Evolutionary conservation across 495 filamentous ascomycete genomes (phyloP).

Genomic region (Rusavskia elegans): DNA sequence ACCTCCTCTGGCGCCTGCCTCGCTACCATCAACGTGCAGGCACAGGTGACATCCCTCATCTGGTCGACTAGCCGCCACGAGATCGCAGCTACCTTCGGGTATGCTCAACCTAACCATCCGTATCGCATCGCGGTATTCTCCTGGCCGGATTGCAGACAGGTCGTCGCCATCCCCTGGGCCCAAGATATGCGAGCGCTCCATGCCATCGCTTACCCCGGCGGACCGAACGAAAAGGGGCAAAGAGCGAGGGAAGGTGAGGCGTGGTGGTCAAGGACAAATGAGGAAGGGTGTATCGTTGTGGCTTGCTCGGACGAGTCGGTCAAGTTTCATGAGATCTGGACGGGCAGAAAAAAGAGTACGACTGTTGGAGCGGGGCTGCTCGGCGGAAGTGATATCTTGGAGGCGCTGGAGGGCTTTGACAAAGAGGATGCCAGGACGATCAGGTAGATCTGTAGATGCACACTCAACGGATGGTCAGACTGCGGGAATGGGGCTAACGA

Average conservation of each 20-base stretch:
- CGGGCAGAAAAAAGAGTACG: constrained; percentile 39
- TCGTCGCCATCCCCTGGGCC: constrained; percentile 79
- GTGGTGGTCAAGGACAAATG: constrained; percentile 42
- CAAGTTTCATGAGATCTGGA: constrained; percentile 94
- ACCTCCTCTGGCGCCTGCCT: constrained; percentile 69
- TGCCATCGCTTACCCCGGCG: constrained; percentile 31
- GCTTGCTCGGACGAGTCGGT: constrained; percentile 88
- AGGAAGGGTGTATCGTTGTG: constrained; percentile 87
- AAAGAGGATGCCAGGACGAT: too few species aligned
- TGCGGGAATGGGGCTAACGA: too few species aligned
- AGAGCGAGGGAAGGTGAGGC: constrained; percentile 15
- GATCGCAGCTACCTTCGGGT: constrained; percentile 88
- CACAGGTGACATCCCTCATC: constrained; percentile 84
- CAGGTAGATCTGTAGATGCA: too few species aligned
- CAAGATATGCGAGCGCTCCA: constrained; percentile 47
- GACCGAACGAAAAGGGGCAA: constrained; percentile 14
- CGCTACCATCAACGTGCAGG: constrained; percentile 80
- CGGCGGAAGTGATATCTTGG: constrained; percentile 78
- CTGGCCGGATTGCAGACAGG: constrained; percentile 84
- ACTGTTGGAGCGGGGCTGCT: constrained; percentile 48
- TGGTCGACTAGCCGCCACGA: constrained; percentile 79
- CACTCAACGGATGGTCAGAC: too few species aligned
- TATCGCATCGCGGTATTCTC: constrained; percentile 86
- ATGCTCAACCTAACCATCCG: constrained; percentile 84
- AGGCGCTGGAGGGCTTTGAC: constrained; percentile 71